Conservation (phyloP, 2,329 filamentous ascomycete genomes). For the Fusarium fracticaudum region DNA sequence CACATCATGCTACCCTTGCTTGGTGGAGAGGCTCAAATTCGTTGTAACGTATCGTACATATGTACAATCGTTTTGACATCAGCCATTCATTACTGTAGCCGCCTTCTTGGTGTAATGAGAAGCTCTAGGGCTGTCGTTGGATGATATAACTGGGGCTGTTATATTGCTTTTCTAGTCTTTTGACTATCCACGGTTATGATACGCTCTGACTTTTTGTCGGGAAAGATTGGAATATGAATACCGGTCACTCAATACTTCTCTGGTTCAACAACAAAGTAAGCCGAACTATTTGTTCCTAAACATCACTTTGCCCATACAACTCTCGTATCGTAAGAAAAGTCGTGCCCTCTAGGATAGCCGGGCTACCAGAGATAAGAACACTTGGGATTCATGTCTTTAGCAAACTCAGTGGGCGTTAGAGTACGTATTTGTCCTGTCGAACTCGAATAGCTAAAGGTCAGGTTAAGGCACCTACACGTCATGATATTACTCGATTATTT, state of each 20-base stretch:
- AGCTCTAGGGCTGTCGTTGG: not conserved
- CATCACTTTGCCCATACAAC: not conserved
- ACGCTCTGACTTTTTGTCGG: not conserved
- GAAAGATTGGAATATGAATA: not conserved
- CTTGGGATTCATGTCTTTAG: no score
- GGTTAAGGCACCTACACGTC: not conserved
- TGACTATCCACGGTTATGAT: not conserved
- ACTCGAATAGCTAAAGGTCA: not conserved
- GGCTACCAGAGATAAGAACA: not conserved
- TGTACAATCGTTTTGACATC: not conserved
- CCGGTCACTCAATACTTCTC: not conserved
- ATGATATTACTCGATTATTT: not conserved
- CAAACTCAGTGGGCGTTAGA: not conserved
- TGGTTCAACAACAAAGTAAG: not conserved
- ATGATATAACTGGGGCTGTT: not conserved
- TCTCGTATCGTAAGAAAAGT: not conserved
- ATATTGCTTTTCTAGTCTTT: not conserved
- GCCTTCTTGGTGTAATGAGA: not conserved
- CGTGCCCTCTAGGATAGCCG: not conserved
- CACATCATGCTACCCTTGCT: not conserved
- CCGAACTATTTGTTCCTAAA: not conserved
- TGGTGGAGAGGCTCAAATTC: not conserved
- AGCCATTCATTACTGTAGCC: constrained; percentile 10
- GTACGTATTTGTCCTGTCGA: not conserved
- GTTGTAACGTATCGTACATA: constrained; percentile 20